Evolutionary conservation across 768 basidiomycete genomes (phyloP), one percentile per base, ranked within the genome.

Genomic region (Termitomyces sp.): DNA sequence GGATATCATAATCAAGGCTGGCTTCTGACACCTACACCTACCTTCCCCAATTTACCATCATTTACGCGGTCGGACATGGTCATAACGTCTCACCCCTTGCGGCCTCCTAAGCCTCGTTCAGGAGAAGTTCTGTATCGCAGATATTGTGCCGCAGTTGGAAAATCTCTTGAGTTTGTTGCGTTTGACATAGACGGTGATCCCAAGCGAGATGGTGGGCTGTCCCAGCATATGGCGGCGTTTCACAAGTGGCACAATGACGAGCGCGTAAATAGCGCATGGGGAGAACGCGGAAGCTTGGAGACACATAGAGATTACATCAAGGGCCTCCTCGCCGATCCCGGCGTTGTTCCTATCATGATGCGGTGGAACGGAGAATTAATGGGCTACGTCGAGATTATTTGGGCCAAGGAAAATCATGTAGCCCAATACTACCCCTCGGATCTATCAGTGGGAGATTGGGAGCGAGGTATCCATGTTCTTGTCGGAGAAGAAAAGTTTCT

Each of bases 51-150:
- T 45, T 59, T 75, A 4, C 69, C 71, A 18, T 70, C 73, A 2
- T 80, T 79, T 71, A 82, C 81, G 15, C 71, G 79, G 58, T 72
- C 68, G 7, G 72, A 78, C 27, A 71, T 74, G 55, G 78, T 82
- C n/a, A 75, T 80, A 61, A 62, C 81, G n/a, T 70, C 70, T 30
- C 81, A 82, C 63, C 81, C 81, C n/a, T 68, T 79, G n/a, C 74
- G 81, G 13, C 81, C 80, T 2, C 68, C 76, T 0, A 82, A 82
- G 56, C 81, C 81, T 1, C 49, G 52, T 39, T 66, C 73, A 20
- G 69, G 79, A 48, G 62, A 76, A 65, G 57, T 78, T 18, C 54
- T 82, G n/a, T 82, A 81, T 70, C 72, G 58, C 52, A 69, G 61
- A 60, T 81, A 64, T 61, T 72, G 65, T 67, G 70, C 67, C 55